These are phyloP conservation scores for Pouteria campechiana DNA, from an alignment of 179 eudicot species.

Conservation along the genomic window DNA sequence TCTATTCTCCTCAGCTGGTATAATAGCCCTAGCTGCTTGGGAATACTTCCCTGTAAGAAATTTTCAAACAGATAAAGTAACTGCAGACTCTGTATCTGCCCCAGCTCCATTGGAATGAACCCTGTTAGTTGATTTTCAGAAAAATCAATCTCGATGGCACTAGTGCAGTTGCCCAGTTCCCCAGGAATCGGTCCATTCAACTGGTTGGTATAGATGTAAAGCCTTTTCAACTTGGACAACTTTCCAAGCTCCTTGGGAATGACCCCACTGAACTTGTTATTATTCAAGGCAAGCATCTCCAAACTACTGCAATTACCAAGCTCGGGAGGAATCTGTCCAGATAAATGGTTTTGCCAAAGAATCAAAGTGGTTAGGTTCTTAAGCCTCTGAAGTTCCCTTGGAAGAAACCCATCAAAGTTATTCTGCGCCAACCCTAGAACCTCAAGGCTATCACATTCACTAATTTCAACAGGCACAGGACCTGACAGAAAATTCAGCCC, in stretches of 20 bases:
- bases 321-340: slow-evolving; percentile 37
- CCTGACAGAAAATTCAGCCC: slow-evolving; percentile 35
- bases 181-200: slow-evolving; percentile 40
- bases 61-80: slow-evolving; percentile 50
- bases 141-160: slow-evolving; percentile 36
- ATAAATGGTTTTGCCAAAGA: slow-evolving; percentile 38
- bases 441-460: slow-evolving; percentile 29
- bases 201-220: slow-evolving; percentile 40
- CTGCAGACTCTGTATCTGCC: slow-evolving; percentile 18
- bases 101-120: slow-evolving; percentile 26
- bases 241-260: slow-evolving; percentile 47
- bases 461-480: slow-evolving; percentile 24
- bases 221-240: slow-evolving; percentile 16
- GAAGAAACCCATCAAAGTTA: slow-evolving; percentile 31
- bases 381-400: slow-evolving; percentile 35
- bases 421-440: slow-evolving; percentile 41
- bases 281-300: slow-evolving; percentile 36
- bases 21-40: slow-evolving; percentile 26
- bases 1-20: slow-evolving; percentile 23
- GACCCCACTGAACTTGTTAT: slow-evolving; percentile 28
- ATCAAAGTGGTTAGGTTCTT: slow-evolving; percentile 22
- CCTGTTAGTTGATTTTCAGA: slow-evolving; percentile 38
- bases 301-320: slow-evolving; percentile 36
- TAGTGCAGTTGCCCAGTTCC: slow-evolving; percentile 26
- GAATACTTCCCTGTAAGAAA: slow-evolving; percentile 31